These are phyloP conservation scores for Davidsoniella eucalypti DNA, from an alignment of 2,329 filamentous ascomycete genomes.

Conservation along the genomic window DNA sequence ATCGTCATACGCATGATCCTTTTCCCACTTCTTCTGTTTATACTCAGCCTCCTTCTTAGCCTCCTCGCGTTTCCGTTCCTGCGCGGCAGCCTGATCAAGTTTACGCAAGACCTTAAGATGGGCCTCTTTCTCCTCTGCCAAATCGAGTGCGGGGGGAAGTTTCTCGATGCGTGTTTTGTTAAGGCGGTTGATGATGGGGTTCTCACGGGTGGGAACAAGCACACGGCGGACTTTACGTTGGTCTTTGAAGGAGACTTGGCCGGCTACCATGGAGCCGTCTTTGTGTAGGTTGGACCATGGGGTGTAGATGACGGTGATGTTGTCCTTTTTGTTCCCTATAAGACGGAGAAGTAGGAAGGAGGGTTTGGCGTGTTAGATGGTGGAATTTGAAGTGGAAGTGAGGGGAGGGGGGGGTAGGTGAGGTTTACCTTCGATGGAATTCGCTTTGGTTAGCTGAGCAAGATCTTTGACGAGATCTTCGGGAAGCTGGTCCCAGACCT, in stretches of 20 bases:
- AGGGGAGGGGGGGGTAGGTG: neutral
- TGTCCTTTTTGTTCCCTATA: constrained; percentile 93
- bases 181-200: constrained; percentile 85
- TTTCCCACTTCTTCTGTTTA: constrained; percentile 81
- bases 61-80: constrained; percentile 59
- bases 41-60: constrained; percentile 57
- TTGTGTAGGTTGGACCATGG: constrained; percentile 95
- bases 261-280: constrained; percentile 85
- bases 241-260: constrained; percentile 91
- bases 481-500: constrained; percentile 72
- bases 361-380: neutral
- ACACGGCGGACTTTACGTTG: constrained; percentile 69
- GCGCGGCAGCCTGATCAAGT: constrained; percentile 46
- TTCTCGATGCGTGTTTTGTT: constrained; percentile 92
- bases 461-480: constrained; percentile 64
- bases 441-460: constrained; percentile 95
- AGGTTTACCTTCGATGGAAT: constrained; percentile 74
- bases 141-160: constrained; percentile 46
- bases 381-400: neutral
- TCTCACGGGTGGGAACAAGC: constrained; percentile 65
- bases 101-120: constrained; percentile 54
- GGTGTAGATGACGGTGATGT: constrained; percentile 91
- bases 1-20: constrained; percentile 96
- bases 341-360: neutral
- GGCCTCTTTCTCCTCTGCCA: constrained; percentile 68